Percentiles rank a stretch among this genome's conserved stretches.
Conservation (phyloP, 1,139 yeast species). For the Diutina siamensis region DNA sequence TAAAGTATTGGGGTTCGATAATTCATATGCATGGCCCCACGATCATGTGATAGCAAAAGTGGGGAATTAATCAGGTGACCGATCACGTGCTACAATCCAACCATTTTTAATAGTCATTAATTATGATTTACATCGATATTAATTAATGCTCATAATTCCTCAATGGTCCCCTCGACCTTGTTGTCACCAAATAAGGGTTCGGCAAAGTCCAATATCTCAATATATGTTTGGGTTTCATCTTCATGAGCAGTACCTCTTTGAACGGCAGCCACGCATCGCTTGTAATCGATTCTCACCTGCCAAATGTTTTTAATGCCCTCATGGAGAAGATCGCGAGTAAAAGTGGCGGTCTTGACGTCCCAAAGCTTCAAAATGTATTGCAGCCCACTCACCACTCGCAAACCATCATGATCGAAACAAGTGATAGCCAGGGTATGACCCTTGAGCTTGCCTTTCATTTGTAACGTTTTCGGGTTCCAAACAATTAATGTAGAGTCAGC, state of each 20-base stretch:
- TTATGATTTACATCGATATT: neutral
- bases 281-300: conserved; percentile 85
- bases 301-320: conserved; percentile 81
- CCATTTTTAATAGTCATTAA: neutral
- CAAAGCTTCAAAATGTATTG: conserved; percentile 73
- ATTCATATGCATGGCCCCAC: too few species aligned
- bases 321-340: conserved; percentile 61
- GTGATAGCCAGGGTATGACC: conserved; percentile 89
- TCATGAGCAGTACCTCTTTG: conserved; percentile 26
- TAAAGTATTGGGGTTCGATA: too few species aligned
- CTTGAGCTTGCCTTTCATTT: conserved; percentile 54
- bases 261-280: conserved; percentile 90
- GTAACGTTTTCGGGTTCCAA: conserved; percentile 83
- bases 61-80: neutral
- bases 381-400: conserved; percentile 80
- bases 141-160: too few species aligned
- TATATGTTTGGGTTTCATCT: conserved; percentile 27
- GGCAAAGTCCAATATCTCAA: conserved; percentile 73
- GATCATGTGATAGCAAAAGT: neutral
- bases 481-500: conserved; percentile 87
- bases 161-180: neutral
- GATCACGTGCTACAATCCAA: neutral
- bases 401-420: conserved; percentile 84
- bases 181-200: neutral
- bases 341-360: conserved; percentile 70